phyloP scores from a whole-genome alignment of 768 basidiomycete species.

The Phylloporus sp. region DNA sequence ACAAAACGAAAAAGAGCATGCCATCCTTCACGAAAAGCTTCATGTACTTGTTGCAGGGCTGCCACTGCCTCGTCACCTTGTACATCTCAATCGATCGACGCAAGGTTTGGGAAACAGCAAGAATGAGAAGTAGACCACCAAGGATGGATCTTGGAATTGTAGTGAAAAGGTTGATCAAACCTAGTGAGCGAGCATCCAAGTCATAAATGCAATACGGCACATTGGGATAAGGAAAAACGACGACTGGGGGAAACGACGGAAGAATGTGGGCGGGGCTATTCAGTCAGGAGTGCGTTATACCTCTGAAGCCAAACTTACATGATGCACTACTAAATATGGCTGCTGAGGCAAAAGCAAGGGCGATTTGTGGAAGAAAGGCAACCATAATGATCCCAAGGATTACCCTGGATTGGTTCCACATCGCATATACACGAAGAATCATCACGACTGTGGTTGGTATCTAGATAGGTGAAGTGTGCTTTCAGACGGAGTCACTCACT shows the following conservation, averaged over 20 bases:
- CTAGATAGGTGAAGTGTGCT: no score
- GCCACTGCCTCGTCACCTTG: slow-evolving; percentile 4
- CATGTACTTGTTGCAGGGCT: slow-evolving; percentile 5
- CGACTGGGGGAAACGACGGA: not conserved
- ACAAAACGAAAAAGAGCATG: slow-evolving; percentile 6
- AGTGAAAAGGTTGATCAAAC: not conserved
- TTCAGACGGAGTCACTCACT: not conserved
- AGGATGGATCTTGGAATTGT: not conserved
- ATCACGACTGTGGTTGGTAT: slow-evolving; percentile 1
- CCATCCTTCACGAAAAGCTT: not conserved
- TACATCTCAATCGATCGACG: not conserved
- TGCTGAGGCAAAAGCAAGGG: not conserved
- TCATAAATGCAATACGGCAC: no score
- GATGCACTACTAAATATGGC: not conserved
- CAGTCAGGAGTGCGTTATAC: not conserved
- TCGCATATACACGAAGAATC: slow-evolving; percentile 8
- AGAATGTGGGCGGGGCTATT: not conserved
- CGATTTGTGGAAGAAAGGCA: not conserved
- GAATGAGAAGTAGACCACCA: not conserved
- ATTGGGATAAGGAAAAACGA: not conserved
- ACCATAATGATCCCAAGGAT: not conserved
- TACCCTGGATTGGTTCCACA: not conserved
- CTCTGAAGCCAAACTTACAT: not conserved
- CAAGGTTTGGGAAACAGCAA: not conserved
- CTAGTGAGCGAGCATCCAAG: no score